phyloP scores from a whole-genome alignment of 257 asterid genomes.

The Misopates orontium region DNA sequence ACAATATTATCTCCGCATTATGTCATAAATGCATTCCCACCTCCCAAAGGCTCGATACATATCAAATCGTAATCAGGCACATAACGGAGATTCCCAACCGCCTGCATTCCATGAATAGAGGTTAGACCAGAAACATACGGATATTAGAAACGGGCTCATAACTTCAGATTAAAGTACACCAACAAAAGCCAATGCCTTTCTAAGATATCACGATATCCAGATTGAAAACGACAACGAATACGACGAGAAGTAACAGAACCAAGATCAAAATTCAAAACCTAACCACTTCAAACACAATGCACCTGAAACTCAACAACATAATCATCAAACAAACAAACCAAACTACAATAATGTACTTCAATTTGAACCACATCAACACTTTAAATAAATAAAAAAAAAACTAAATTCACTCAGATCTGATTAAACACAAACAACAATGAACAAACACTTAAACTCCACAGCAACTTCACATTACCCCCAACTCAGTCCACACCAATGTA shows the following conservation, averaged over 20 bases:
- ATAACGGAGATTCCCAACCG: conserved; percentile 6
- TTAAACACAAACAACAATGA: conserved; percentile 22
- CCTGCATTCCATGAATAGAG: conserved; percentile 27
- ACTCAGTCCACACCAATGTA: conserved; percentile 15
- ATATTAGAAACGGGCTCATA: conserved; percentile 1
- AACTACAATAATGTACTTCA: neutral
- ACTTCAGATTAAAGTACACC: too few species aligned
- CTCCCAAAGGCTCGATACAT: conserved; percentile 3
- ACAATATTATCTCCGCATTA: conserved; percentile 23
- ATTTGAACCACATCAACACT: conserved; percentile 11
- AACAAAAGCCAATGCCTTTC: neutral
- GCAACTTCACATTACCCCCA: conserved; percentile 26
- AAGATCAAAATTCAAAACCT: neutral
- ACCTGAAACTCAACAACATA: neutral
- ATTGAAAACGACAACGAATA: neutral
- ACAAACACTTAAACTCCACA: conserved; percentile 28
- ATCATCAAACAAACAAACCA: neutral
- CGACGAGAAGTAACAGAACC: neutral
- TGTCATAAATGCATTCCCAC: conserved; percentile 35
- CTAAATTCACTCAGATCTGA: conserved; percentile 57
- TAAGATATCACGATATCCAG: neutral
- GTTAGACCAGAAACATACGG: neutral
- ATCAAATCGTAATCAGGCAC: conserved; percentile 1
- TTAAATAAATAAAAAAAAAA: too few species aligned
- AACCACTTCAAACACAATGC: neutral